Conservation (phyloP, 1,284 basidiomycete genomes). For the Marasmius oreades region DNA sequence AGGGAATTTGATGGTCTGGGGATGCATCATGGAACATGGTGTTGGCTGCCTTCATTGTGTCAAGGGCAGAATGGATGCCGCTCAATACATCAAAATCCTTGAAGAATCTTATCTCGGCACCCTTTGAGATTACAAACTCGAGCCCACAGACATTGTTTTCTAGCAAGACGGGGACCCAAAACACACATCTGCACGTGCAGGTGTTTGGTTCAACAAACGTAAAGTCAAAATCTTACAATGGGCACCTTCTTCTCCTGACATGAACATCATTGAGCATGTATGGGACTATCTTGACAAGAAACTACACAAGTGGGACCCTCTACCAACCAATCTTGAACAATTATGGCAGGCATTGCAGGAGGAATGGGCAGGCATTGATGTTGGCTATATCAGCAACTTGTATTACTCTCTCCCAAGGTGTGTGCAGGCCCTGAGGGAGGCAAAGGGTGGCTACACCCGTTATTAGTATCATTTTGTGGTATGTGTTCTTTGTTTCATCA, state of each 20-base stretch:
- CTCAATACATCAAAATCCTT: not conserved
- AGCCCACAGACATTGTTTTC: not conserved
- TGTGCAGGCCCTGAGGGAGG: no score
- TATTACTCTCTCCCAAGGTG: no score
- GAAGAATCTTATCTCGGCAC: not conserved
- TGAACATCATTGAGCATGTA: slow-evolving; percentile 18
- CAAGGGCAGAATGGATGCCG: not conserved
- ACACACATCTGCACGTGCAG: slow-evolving; percentile 13
- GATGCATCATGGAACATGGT: not conserved
- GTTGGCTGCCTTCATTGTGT: not conserved
- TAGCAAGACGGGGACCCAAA: slow-evolving; percentile 19
- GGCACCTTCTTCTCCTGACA: slow-evolving; percentile 18
- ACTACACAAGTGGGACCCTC: no score
- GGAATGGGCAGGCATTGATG: no score
- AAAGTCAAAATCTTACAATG: slow-evolving; percentile 17
- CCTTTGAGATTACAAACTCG: not conserved
- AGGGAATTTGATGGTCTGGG: not conserved
- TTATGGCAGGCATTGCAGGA: no score
- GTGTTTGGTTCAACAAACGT: slow-evolving; percentile 14
- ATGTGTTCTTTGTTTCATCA: no score
- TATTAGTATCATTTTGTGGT: no score
- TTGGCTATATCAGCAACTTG: no score
- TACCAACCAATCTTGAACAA: no score
- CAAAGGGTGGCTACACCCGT: no score
- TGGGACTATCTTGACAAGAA: slow-evolving; percentile 20